A percentile compares a stretch with the other conserved stretches of the same genome.
phyloP scores from a whole-genome alignment of 257 asterid species.

The Penstemon barbatus region DNA sequence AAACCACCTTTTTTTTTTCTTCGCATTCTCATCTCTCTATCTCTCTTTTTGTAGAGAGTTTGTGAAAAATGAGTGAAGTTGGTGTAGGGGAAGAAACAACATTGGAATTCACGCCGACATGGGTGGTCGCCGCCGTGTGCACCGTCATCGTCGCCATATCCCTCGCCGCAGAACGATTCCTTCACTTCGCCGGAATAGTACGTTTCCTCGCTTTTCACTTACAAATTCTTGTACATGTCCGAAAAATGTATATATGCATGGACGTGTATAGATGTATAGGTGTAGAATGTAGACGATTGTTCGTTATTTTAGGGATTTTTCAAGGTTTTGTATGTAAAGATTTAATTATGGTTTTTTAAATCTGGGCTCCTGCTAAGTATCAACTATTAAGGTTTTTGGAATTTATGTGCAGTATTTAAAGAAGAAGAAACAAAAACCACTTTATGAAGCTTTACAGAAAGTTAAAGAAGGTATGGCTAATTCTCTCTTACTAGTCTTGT shows the following conservation, averaged over 20 bases:
- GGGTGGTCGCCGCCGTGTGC: slow-evolving; percentile 91
- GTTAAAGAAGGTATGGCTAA: slow-evolving; percentile 65
- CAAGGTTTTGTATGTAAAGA: not conserved
- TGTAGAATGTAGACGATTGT: slow-evolving; percentile 18
- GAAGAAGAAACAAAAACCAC: slow-evolving; percentile 67
- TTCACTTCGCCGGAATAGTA: slow-evolving; percentile 75
- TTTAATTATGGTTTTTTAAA: slow-evolving; percentile 5
- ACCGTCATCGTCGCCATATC: slow-evolving; percentile 73
- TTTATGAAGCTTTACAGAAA: slow-evolving; percentile 71
- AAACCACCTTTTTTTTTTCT: no score
- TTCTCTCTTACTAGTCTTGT: slow-evolving; percentile 4
- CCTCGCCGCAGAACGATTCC: slow-evolving; percentile 61
- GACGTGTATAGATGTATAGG: not conserved
- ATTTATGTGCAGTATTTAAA: slow-evolving; percentile 59
- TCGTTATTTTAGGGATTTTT: not conserved
- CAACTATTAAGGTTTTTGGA: slow-evolving; percentile 1
- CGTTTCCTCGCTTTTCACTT: not conserved
- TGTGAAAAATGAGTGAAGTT: slow-evolving; percentile 58
- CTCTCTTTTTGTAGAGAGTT: no score
- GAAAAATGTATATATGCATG: not conserved
- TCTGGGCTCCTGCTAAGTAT: slow-evolving; percentile 24
- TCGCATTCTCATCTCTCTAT: no score
- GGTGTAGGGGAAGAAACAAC: slow-evolving; percentile 58
- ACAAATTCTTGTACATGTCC: not conserved
- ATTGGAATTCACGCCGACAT: slow-evolving; percentile 82